Evolutionary conservation across 192 early-diverging fungal species (phyloP).

Genomic region (Piromyces finnis): DNA sequence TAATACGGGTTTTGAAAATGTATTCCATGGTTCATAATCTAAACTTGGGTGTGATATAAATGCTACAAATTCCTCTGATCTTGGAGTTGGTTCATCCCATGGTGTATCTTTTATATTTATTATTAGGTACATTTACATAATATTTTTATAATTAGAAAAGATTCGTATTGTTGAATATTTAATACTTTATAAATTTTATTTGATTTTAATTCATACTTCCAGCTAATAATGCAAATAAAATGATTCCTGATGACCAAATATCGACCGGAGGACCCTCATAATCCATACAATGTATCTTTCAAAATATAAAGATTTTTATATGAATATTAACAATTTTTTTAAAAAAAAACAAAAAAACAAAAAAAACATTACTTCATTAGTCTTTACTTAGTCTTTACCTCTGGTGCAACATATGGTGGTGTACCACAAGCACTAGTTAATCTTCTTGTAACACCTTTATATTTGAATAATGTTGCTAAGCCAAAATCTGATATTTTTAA

Average conservation of each 20-base stretch:
- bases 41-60: constrained; percentile 16
- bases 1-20: constrained; percentile 17
- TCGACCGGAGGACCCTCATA: constrained; percentile 47
- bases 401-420: constrained; percentile 49
- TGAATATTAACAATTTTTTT: too few relatives aligned
- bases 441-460: constrained; percentile 26
- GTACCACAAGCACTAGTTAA: constrained; percentile 53
- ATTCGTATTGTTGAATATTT: too few relatives aligned
- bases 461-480: constrained; percentile 40
- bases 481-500: constrained; percentile 60
- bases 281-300: constrained; percentile 23
- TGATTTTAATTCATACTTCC: constrained; percentile 23
- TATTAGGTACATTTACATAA: too few relatives aligned
- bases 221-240: constrained; percentile 46
- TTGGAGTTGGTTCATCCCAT: constrained; percentile 42
- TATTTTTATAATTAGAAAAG: too few relatives aligned
- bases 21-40: constrained; percentile 27
- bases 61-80: constrained; percentile 33
- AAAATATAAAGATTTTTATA: too few relatives aligned
- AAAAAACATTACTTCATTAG: too few relatives aligned
- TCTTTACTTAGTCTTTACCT: constrained; percentile 3
- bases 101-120: constrained; percentile 46
- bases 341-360: too few relatives aligned
- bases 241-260: constrained; percentile 52
- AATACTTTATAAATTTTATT: too few relatives aligned